Conservation (phyloP, 257 asterid genomes). For the Prunella vulgaris region DNA sequence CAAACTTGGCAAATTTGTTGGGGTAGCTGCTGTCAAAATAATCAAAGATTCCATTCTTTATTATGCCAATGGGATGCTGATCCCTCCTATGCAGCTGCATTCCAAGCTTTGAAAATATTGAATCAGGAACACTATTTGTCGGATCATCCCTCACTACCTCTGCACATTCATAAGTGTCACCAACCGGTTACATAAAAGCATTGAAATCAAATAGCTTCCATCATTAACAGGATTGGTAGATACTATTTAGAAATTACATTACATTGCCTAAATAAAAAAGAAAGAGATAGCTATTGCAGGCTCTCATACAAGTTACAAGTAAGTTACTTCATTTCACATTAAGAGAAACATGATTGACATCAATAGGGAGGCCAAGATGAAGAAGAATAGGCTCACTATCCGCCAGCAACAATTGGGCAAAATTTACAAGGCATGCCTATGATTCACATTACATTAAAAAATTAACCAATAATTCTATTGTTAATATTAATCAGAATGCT, state of each 20-base stretch:
- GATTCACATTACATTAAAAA: background rate
- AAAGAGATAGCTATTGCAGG: background rate
- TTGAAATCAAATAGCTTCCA: background rate
- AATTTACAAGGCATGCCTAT: background rate
- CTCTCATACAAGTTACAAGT: background rate
- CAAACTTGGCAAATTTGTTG: constrained; percentile 68
- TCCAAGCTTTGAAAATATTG: constrained; percentile 85
- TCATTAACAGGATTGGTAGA: background rate
- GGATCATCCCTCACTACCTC: constrained; percentile 93
- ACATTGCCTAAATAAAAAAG: background rate
- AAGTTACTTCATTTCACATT: background rate
- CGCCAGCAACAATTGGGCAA: background rate
- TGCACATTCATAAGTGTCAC: constrained; percentile 29
- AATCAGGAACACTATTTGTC: constrained; percentile 81
- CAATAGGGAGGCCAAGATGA: background rate
- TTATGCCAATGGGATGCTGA: constrained; percentile 88
- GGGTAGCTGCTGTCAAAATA: constrained; percentile 79
- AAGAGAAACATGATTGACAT: background rate
- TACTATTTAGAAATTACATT: background rate
- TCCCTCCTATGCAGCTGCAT: constrained; percentile 92
- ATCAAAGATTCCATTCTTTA: constrained; percentile 76
- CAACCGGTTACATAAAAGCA: background rate
- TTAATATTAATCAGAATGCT: background rate
- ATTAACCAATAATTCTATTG: background rate
- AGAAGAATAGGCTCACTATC: background rate